These are phyloP conservation scores for Aspergillus quadrilineatus DNA, from an alignment of 2,329 filamentous ascomycete genomes.

Conservation along the genomic window DNA sequence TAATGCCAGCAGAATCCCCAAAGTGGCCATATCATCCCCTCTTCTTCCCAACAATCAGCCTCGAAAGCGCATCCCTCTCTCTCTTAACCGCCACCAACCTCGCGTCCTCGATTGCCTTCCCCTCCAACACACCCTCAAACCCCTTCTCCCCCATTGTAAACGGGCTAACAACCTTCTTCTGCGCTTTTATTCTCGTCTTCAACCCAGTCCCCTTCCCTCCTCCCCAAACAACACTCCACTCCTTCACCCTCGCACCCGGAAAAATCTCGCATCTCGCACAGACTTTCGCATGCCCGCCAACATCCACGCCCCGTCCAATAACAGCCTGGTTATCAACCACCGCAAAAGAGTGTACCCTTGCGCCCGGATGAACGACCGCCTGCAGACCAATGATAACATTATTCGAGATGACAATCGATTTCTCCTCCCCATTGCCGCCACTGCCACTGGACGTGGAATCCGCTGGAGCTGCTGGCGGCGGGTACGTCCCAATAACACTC, in stretches of 20 bases:
- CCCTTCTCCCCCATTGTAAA: conserved; percentile 16
- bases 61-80: conserved; percentile 66
- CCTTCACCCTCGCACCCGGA: conserved; percentile 59
- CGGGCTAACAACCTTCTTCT: conserved; percentile 11
- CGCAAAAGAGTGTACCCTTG: conserved; percentile 40
- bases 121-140: conserved; percentile 44
- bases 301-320: conserved; percentile 33
- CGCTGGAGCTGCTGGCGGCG: conserved; percentile 45
- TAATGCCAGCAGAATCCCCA: not conserved
- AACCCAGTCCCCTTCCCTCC: conserved; percentile 50
- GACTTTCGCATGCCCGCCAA: conserved; percentile 65
- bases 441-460: not conserved
- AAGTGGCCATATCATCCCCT: conserved; percentile 25
- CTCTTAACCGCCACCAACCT: conserved; percentile 64
- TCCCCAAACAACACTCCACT: conserved; percentile 69
- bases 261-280: conserved; percentile 62
- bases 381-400: conserved; percentile 42
- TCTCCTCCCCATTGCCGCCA: conserved; percentile 5
- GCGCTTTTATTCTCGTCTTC: conserved; percentile 31
- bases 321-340: conserved; percentile 48
- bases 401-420: conserved; percentile 35
- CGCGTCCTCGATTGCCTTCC: conserved; percentile 60
- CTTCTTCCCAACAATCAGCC: conserved; percentile 53
- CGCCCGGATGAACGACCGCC: conserved; percentile 37
- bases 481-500: conserved; percentile 48